Evolutionary conservation across 1,284 basidiomycete species (phyloP).

Genomic region (Leccinum variabile): DNA sequence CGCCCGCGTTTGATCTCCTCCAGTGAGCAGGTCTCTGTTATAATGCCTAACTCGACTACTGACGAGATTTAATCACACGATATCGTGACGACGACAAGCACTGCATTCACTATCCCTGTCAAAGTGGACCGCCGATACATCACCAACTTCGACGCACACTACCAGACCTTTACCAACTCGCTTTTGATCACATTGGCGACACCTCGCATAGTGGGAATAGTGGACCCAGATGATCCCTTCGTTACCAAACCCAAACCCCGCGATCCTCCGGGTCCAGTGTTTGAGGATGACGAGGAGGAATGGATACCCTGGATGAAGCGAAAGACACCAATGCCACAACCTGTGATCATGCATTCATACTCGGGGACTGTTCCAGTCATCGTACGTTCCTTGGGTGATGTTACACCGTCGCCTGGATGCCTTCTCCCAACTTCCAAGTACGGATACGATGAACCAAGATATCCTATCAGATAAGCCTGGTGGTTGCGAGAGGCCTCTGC

Average conservation of each 20-base stretch:
- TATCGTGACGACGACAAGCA: constrained; percentile 11
- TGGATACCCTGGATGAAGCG: constrained; percentile 12
- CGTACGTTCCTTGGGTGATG: not conserved
- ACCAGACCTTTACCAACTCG: constrained; percentile 5
- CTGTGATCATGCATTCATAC: not conserved
- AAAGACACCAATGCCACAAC: not conserved
- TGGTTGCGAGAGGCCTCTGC: not conserved
- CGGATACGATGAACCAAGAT: not conserved
- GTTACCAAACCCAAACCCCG: not conserved
- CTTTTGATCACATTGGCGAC: not conserved
- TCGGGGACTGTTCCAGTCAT: not conserved
- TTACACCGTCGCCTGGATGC: not conserved
- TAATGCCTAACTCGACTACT: constrained; percentile 9
- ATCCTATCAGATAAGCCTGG: not conserved
- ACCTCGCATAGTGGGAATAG: not conserved
- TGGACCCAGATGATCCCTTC: not conserved
- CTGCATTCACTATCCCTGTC: constrained; percentile 1
- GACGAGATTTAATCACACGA: not conserved
- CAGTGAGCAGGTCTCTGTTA: not conserved
- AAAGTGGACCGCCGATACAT: constrained; percentile 3
- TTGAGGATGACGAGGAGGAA: constrained; percentile 8
- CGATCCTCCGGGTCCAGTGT: not conserved
- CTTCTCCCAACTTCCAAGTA: not conserved
- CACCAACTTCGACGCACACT: constrained; percentile 10
- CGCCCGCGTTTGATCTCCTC: not conserved